Conservation (phyloP, 148 eudicot species). For the Limonium bicolor region DNA sequence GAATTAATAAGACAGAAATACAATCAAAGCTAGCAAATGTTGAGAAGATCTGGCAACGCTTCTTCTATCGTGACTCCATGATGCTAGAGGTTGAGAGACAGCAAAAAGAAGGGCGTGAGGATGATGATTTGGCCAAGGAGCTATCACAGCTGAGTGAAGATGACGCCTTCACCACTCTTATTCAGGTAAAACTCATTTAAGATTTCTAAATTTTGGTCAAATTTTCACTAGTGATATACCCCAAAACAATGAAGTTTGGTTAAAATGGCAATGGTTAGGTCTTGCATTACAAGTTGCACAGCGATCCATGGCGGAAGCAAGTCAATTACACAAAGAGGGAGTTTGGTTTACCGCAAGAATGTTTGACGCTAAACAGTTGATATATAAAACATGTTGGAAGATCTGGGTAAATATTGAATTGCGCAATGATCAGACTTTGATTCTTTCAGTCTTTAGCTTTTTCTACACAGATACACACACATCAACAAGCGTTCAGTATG, state of each 20-base stretch:
- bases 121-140: conserved; percentile 59
- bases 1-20: conserved; percentile 70
- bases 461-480: too few species aligned
- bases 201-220: not conserved
- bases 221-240: too few species aligned
- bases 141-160: conserved; percentile 49
- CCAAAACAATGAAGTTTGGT: too few species aligned
- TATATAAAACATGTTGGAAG: too few species aligned
- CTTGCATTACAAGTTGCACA: conserved; percentile 73
- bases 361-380: conserved; percentile 16
- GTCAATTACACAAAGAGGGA: conserved; percentile 14
- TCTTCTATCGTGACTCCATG: conserved; percentile 67
- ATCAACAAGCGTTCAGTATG: too few species aligned
- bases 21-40: conserved; percentile 75
- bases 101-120: conserved; percentile 30
- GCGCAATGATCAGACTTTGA: too few species aligned
- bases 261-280: too few species aligned
- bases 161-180: conserved; percentile 62
- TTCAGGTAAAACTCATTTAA: conserved; percentile 41
- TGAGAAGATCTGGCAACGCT: conserved; percentile 78
- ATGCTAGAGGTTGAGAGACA: conserved; percentile 86
- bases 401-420: too few species aligned
- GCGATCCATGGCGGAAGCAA: conserved; percentile 61
- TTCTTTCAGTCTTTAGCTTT: too few species aligned
- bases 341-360: conserved; percentile 45